Base-by-base conservation (phyloP, 768 basidiomycete species). In the Leccinum subgranulosum region DNA sequence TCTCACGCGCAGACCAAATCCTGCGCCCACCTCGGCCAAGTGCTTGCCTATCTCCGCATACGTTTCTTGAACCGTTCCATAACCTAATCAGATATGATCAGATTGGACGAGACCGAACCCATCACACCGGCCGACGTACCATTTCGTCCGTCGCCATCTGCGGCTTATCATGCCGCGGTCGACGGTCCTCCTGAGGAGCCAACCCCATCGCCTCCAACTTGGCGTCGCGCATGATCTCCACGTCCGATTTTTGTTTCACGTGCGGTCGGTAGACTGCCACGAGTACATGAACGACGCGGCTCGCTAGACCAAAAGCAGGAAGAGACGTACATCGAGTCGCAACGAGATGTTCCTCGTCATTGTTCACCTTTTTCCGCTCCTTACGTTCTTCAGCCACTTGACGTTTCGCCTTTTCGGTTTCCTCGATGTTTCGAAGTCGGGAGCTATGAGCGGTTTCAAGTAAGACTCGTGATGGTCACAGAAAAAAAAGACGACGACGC, bases 31-130 rank as follows among this genome's bases (percentile, higher is more conserved):
- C 28, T 28, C 28, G 28, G 28, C 28, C 10, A 31, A 31, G 29
- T 29, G 58, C 29, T 29, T 29, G 1, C 29, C 75, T 75, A 91
- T 69, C 87, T 89, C 41, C 88, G 84, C 90, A 94, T 92, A 57
- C 94, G 79, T 76, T 98, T 97, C 81, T 96, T 98, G 81, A 98
- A 98, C 31, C 96, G 85, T 73, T 96, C 94, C 91, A 94, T 91
- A 54, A 92, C 91, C 90, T 92, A 61, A n/a, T n/a, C 39, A 2
- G n/a, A 31, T n/a, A 9, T 21, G 15, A 4, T 39, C 39, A 39
- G 39, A n/a, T 58, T 10, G 4, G 21, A 39, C 29, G 39, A 3
- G 39, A 3, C 5, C 6, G 29, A 29, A 9, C 29, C 0, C 45
- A 29, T 28, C 4, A 4, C 12, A 1, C 17, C 57, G 17, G 9